Base-by-base conservation (phyloP, 1,284 basidiomycete species). In the Psilocybe mexicana region DNA sequence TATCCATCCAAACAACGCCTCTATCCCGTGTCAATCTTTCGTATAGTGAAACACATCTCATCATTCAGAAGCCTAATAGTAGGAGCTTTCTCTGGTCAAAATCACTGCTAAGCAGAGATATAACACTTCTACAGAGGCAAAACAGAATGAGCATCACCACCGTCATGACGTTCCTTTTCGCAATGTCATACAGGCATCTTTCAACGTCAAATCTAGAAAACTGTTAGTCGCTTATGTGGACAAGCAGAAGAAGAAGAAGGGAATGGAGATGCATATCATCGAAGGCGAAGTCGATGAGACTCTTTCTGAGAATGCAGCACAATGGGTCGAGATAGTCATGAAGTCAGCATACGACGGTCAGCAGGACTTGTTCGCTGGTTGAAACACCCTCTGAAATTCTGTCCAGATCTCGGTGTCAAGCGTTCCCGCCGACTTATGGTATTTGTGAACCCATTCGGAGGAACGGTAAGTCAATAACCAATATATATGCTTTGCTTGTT, bases 391-490 rank as follows among this genome's bases (percentile, higher is more conserved):
- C 28, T 30, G n/a, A 47, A 28, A 35, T 50, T 36, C 49, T 26
- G 53, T 56, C 14, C 25, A 73, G 72, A 59, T 57, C 52, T 64
- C 84, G 89, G 78, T 25, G 69, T 84, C 23, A 78, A 81, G 58
- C 84, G 79, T 7, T 67, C 63, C 42, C 69, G 77, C 44, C 67
- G 69, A 33, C 73, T 94, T 24, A 82, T 86, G 59, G 78, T 98
- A 1, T 72, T 98, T n/a, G 80, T 98, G 61, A 98, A 98, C 70
- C 96, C 96, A 1, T 76, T 84, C 53, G 90, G 95, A 58, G 96
- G 96, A 2, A 77, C 78, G 30, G 89, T 90, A 65, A 26, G 80
- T 74, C 38, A 42, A 24, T 36, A 7, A 56, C n/a, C 25, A 40
- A 25, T 46, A 59, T 6, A 30, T 11, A 36, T 12, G 46, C 40